Evolutionary conservation across 1,284 basidiomycete genomes (phyloP).

Genomic region (Ganoderma leucocontextum): DNA sequence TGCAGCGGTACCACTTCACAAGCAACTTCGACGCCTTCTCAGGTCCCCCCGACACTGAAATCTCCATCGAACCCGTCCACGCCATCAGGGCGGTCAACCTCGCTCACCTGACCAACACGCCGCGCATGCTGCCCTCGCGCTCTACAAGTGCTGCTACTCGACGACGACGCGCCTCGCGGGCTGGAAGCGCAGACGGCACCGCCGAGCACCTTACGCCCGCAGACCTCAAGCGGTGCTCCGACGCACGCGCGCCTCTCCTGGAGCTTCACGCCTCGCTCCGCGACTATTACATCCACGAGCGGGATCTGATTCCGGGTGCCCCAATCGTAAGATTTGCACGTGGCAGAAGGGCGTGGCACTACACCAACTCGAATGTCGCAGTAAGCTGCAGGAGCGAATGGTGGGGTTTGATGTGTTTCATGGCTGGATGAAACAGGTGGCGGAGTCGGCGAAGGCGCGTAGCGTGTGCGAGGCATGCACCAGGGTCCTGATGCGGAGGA

Average conservation of each 20-base stretch:
- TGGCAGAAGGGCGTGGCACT: background rate
- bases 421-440: background rate
- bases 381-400: background rate
- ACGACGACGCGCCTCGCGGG: background rate
- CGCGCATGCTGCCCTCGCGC: constrained; percentile 10
- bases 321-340: too few relatives aligned
- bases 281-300: background rate
- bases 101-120: constrained; percentile 8
- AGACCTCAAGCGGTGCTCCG: background rate
- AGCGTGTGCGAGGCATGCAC: background rate
- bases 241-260: background rate
- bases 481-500: background rate
- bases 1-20: background rate
- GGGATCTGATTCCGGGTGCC: background rate
- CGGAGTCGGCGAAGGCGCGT: background rate
- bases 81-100: constrained; percentile 15
- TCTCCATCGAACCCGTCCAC: background rate
- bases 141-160: constrained; percentile 3
- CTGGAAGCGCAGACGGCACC: constrained; percentile 6
- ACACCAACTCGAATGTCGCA: too few relatives aligned
- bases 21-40: background rate
- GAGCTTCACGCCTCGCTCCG: background rate
- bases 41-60: background rate
- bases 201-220: background rate
- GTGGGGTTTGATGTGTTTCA: background rate